Evolutionary conservation across 805 yeast genomes (phyloP), one percentile per base, ranked within the genome.

Genomic region (Metschnikowia borealis): DNA sequence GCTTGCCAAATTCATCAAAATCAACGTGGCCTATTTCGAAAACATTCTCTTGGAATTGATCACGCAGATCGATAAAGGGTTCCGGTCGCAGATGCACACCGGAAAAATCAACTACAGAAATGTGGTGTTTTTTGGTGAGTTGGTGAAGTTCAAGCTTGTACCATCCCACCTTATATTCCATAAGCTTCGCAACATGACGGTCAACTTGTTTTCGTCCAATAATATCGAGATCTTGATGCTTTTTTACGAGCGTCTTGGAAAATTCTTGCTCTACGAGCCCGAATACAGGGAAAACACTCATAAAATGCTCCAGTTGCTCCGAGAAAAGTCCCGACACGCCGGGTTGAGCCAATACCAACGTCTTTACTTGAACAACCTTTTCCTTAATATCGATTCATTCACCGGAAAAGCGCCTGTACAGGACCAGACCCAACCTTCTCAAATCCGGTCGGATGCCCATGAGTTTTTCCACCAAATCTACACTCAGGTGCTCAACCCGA

Each of bases 201-300:
- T 81, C 48, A 77, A 78, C 47, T 60, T 77, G 17, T 71, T 77
- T 5, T 71, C 76, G 0, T 75, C 82, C 7, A 77, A 78, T 53
- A 87, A 85, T 62, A 77, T 87, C 51, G 96, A 87, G 57, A 78
- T 84, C 6, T 67, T 90, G 49, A 74, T 82, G 8, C 75, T 84
- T n/a, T 68, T 89, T 39, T 84, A 89, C 59, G 96, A 90, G 58
- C 73, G 80, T 35, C 77, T 88, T 57, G 96, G 96, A 0, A 73
- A 81, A 50, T 80, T 83, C 51, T 70, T 90, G 45, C 62, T 85
- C 40, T 69, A 79, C 53, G 77, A 73, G 23, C 76, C 81, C 0
- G 87, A 82, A 21, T 84, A 82, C 52, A 71, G 70, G 44, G 76
- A 70, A 6, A 70, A 81, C 34, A 87, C 88, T 80, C 71, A 72